These are phyloP conservation scores for Salvia rosmarinus DNA, from an alignment of 257 asterid genomes.

Conservation along the genomic window DNA sequence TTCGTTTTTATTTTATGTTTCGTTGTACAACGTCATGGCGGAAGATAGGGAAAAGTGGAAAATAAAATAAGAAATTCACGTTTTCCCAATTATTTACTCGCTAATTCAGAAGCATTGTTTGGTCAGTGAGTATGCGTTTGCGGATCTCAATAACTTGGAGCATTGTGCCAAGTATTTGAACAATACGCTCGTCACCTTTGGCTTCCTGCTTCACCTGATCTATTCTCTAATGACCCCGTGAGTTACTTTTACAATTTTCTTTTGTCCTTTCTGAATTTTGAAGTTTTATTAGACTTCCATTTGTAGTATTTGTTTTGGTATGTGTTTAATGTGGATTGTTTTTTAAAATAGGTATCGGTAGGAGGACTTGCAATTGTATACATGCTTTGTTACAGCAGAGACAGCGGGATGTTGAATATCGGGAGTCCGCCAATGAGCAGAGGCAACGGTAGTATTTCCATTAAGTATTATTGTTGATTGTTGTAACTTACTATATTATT, in stretches of 20 bases:
- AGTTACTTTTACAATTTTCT: constrained; percentile 21
- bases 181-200: constrained; percentile 83
- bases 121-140: constrained; percentile 69
- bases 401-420: constrained; percentile 87
- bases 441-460: constrained; percentile 67
- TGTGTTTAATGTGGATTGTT: not conserved
- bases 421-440: constrained; percentile 94
- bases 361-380: constrained; percentile 92
- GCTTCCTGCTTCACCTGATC: constrained; percentile 97
- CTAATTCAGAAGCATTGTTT: constrained; percentile 20
- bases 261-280: not conserved
- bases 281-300: constrained; percentile 7
- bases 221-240: constrained; percentile 92
- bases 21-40: not conserved
- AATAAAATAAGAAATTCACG: too few species aligned
- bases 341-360: constrained; percentile 65
- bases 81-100: not conserved
- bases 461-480: not conserved
- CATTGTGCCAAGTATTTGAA: constrained; percentile 97
- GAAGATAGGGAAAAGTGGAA: not conserved
- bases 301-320: not conserved
- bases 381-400: constrained; percentile 94
- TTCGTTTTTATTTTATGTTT: not conserved
- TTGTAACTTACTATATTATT: not conserved
- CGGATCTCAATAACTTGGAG: constrained; percentile 83